Evolutionary conservation across 208 protist species (phyloP), one percentile per base, ranked within the genome.

Genomic region (Trypanosoma brucei): DNA sequence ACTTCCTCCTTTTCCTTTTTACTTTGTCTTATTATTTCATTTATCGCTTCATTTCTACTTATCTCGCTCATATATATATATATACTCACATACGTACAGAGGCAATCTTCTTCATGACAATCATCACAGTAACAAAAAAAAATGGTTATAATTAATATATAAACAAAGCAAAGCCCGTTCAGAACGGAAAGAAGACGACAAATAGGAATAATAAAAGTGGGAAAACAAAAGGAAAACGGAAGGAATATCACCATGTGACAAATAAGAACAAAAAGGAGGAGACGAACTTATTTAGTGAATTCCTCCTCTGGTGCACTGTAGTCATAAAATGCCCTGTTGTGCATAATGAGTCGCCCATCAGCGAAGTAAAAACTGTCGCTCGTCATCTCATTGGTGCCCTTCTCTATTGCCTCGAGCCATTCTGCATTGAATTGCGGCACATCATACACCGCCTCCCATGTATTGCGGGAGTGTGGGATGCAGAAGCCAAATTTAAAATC

Each of bases 331-430:
- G 95, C 97, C 79, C 97, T 97, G 78, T 98, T 97, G 81, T 98
- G 97, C 96, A 98, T 97, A 45, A 98, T 80, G 31, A 98, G 71
- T 50, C 90, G 55, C 36, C 88, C 88, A 37, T 84, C 82, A 22
- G 97, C 94, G 82, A 98, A 98, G 79, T 98, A 98, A 64, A 98
- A 98, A 59, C 86, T 94, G 84, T 98, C 97, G 60, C 87, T 96
- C 14, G 79, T 68, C 8, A 91, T 96, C 68, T 97, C 91, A 68
- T 86, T 97, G 0, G 94, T 92, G 63, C 79, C 78, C 22, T 76
- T 75, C 38, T 96, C 74, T 60, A 98, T 97, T 30, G 86, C 84
- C 69, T 83, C 59, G 56, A 83, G 72, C 86, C 88, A 91, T 55
- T 92, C 86, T n/a, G 77, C 64, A 14, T 80, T 81, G 31, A 98